Evolutionary conservation across 2,329 filamentous ascomycete species (phyloP).

Genomic region (Coniochaeta pulveracea): DNA sequence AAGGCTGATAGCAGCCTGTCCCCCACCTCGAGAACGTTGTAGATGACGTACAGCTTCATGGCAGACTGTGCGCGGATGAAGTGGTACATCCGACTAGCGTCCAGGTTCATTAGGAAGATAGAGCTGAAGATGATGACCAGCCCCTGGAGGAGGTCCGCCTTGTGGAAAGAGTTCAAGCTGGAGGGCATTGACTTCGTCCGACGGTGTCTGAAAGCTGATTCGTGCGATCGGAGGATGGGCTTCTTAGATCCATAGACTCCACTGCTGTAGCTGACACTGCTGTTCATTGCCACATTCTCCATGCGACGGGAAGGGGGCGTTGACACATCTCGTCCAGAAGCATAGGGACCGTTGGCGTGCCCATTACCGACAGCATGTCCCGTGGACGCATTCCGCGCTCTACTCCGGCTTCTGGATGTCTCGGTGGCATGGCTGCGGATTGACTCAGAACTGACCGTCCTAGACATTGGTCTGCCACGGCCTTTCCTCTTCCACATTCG

Average conservation of each 20-base stretch:
- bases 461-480: conserved; percentile 25
- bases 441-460: conserved; percentile 13
- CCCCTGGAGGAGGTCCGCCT: conserved; percentile 89
- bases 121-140: conserved; percentile 80
- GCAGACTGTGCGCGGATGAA: conserved; percentile 92
- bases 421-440: conserved; percentile 21
- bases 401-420: conserved; percentile 26
- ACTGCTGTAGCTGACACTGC: conserved; percentile 1
- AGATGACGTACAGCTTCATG: conserved; percentile 98
- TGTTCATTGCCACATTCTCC: conserved; percentile 5
- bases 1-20: conserved; percentile 84
- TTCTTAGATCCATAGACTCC: conserved; percentile 4
- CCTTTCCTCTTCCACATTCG: conserved; percentile 61
- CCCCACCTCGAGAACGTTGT: conserved; percentile 89
- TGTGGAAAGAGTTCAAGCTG: conserved; percentile 74
- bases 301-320: conserved; percentile 6
- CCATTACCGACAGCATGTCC: background rate
- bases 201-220: conserved; percentile 47
- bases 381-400: conserved; percentile 9
- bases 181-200: conserved; percentile 80
- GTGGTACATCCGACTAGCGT: conserved; percentile 96
- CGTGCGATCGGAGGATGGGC: conserved; percentile 18
- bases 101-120: conserved; percentile 74
- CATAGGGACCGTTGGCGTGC: background rate
- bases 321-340: conserved; percentile 1